Conservation (phyloP, 2,329 filamentous ascomycete genomes). For the Fusarium decemcellulare region DNA sequence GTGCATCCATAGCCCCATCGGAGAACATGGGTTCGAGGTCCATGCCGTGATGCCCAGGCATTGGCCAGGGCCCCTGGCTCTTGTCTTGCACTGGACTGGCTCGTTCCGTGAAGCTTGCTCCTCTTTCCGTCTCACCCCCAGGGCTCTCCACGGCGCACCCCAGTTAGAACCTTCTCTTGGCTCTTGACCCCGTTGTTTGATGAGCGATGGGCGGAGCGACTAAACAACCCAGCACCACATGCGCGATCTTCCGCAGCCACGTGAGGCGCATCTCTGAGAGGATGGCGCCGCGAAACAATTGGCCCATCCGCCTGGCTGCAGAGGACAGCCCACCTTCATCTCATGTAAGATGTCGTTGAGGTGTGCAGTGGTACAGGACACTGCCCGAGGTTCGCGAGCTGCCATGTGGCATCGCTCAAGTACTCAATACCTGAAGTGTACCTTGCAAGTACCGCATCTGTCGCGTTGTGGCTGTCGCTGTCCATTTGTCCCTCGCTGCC, state of each 20-base stretch:
- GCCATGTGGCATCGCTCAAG: conserved; percentile 35
- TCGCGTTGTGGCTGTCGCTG: background rate
- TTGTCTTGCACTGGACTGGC: conserved; percentile 27
- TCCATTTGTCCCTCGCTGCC: background rate
- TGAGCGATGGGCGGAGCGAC: conserved; percentile 35
- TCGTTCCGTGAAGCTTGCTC: conserved; percentile 16
- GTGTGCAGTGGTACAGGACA: conserved; percentile 17
- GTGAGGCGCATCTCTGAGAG: conserved; percentile 45
- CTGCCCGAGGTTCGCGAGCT: conserved; percentile 17
- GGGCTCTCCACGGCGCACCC: conserved; percentile 7
- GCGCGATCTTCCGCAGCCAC: conserved; percentile 54
- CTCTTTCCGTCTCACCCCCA: conserved; percentile 29
- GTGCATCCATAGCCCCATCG: conserved; percentile 37
- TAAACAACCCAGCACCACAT: conserved; percentile 47
- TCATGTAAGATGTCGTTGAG: conserved; percentile 4
- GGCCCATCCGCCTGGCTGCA: conserved; percentile 26
- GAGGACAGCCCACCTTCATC: conserved; percentile 13
- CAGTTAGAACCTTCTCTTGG: conserved; percentile 13
- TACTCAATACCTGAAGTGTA: background rate
- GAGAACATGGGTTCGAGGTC: conserved; percentile 37
- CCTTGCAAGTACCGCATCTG: background rate
- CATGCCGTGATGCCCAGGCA: conserved; percentile 22
- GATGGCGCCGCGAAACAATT: conserved; percentile 33
- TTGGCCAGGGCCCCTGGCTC: conserved; percentile 13
- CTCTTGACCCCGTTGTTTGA: conserved; percentile 30